Base-by-base conservation (phyloP, 768 basidiomycete species). In the Phlegmacium glaucopus region DNA sequence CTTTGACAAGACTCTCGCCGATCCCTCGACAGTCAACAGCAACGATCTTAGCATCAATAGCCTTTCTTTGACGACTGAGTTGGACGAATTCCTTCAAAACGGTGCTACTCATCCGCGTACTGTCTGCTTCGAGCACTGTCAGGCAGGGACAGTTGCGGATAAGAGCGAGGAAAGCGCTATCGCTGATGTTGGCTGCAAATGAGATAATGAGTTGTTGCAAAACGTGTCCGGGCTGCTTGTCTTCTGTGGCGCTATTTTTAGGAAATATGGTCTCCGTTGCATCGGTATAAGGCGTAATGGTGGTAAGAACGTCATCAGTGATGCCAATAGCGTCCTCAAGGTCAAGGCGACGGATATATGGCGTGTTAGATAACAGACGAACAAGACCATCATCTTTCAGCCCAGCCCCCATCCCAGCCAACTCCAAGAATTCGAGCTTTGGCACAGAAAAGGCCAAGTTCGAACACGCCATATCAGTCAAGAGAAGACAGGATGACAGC, bases 321-420 rank as follows among this genome's bases (percentile, higher is more conserved):
- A 94, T 79, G 13, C 83, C 77, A 10, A 66, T 63, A 6, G 90
- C 90, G 53, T 91, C 88, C 60, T 95, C 94, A n/a, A 96, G 69
- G 61, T 96, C 94, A 34, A 95, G 67, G 38, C 79, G 80, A 45
- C 82, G 76, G 39, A 96, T 82, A 50, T 73, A 63, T 1, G 87
- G 87, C 2, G 83, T 85, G 11, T 85, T 85, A 38, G 66, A 67
- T 29, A 96, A 67, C 16, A 96, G 72, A 36, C 74, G 73, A 13
- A 90, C 68, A 6, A 96, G 67, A n/a, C 91, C 92, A 2, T 78
- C 79, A 51, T 90, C 82, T 52, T 75, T 79, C 51, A 94, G 64
- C 39, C 83, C 79, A 10, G 74, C 59, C 10, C 88, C 85, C 17
- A 94, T 79, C 8, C 84, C 82, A 0, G 85, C 89, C 47, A 94